Percentiles rank a stretch among this genome's conserved stretches.
These are phyloP conservation scores for Solanum medicagineum DNA, from an alignment of 257 asterid genomes.

Conservation along the genomic window DNA sequence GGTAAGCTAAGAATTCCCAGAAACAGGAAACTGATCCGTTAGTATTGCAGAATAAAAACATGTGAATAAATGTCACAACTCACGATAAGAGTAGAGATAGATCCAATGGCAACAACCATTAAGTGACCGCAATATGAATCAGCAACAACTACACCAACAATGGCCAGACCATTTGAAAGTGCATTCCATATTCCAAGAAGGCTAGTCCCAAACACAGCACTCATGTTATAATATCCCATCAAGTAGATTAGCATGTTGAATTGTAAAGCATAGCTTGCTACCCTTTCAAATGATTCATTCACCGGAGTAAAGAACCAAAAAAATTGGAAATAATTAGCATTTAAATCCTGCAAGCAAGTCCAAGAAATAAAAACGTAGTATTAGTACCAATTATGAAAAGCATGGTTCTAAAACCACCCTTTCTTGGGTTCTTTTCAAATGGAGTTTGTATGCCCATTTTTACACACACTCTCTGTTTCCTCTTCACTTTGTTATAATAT, in stretches of 20 bases:
- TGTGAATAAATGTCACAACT: background rate
- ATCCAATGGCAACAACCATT: background rate
- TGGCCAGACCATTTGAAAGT: constrained; percentile 2
- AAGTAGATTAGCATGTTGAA: background rate
- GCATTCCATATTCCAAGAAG: constrained; percentile 3
- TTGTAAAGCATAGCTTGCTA: background rate
- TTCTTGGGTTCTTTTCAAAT: background rate
- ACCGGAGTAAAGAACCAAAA: background rate
- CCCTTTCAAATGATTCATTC: background rate
- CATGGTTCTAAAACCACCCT: background rate
- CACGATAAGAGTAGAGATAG: constrained; percentile 1
- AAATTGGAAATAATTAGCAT: background rate
- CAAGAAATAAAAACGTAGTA: background rate
- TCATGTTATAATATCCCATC: background rate
- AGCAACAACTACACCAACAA: constrained; percentile 1
- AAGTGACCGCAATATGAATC: constrained; percentile 7
- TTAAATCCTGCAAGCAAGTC: background rate
- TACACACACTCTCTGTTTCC: too few species aligned
- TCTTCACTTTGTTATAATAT: too few species aligned
- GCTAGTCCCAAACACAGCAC: background rate
- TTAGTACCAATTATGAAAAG: background rate
- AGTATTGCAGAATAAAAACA: too few species aligned
- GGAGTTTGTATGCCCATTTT: background rate
- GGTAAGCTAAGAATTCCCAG: too few species aligned
- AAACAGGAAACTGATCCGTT: too few species aligned